Conservation (phyloP, 2,329 filamentous ascomycete species). For the Hyphodiscus sp. region DNA sequence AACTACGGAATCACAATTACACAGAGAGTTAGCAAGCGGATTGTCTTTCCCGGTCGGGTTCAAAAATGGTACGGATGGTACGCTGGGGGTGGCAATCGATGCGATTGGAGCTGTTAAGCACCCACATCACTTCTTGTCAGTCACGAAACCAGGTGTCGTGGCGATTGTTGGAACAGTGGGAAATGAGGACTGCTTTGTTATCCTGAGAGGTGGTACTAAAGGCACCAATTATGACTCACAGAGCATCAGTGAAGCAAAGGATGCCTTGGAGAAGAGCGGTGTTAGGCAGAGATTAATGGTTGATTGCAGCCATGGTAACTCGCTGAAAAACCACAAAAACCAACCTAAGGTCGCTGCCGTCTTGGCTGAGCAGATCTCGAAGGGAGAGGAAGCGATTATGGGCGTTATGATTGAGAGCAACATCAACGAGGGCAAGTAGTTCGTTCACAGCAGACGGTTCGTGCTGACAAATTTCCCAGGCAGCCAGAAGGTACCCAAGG, state of each 20-base stretch:
- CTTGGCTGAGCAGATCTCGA: slow-evolving; percentile 76
- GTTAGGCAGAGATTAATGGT: slow-evolving; percentile 82
- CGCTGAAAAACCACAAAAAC: slow-evolving; percentile 91
- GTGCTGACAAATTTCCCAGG: slow-evolving; percentile 39
- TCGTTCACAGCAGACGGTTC: neutral
- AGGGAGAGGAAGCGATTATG: slow-evolving; percentile 79
- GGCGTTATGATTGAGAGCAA: slow-evolving; percentile 99
- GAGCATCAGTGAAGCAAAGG: slow-evolving; percentile 79
- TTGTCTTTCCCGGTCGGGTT: slow-evolving; percentile 96
- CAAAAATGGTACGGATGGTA: slow-evolving; percentile 98
- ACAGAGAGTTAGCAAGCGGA: slow-evolving; percentile 88
- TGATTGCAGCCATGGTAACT: slow-evolving; percentile 97
- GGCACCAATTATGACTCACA: slow-evolving; percentile 90
- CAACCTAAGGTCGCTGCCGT: slow-evolving; percentile 86
- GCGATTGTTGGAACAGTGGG: slow-evolving; percentile 91
- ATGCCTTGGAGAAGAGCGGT: slow-evolving; percentile 66
- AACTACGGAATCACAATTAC: slow-evolving; percentile 92
- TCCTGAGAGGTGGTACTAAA: slow-evolving; percentile 84
- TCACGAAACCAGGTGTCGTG: slow-evolving; percentile 92
- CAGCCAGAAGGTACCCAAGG: slow-evolving; percentile 83
- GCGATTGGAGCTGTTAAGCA: slow-evolving; percentile 89
- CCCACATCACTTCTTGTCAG: slow-evolving; percentile 93
- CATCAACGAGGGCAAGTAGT: slow-evolving; percentile 71
- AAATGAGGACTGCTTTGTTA: slow-evolving; percentile 96
- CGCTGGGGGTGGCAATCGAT: slow-evolving; percentile 83